phyloP scores from a whole-genome alignment of 2,329 filamentous ascomycete genomes.

The Zasmidium citrigriseum region DNA sequence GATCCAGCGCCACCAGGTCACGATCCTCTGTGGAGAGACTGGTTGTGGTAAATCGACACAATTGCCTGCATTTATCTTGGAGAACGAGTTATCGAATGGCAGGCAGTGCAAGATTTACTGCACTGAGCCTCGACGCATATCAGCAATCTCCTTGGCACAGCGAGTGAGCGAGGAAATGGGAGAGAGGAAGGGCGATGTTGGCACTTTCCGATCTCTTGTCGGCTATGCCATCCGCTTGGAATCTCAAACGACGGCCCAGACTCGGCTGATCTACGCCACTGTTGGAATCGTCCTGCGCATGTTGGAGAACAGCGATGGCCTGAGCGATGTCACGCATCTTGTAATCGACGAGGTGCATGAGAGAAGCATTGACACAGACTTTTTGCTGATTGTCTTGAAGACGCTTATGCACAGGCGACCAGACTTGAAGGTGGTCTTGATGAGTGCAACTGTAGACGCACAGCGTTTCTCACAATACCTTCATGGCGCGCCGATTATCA shows the following conservation, averaged over 20 bases:
- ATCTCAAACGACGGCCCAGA: conserved; percentile 78
- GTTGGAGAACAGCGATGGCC: conserved; percentile 84
- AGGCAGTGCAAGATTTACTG: conserved; percentile 89
- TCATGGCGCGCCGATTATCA: conserved; percentile 79
- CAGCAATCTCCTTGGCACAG: conserved; percentile 88
- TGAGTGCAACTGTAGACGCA: conserved; percentile 96
- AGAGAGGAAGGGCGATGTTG: conserved; percentile 78
- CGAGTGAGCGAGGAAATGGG: conserved; percentile 94
- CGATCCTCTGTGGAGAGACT: conserved; percentile 95
- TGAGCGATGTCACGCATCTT: conserved; percentile 87
- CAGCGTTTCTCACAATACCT: conserved; percentile 89
- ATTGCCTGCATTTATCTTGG: conserved; percentile 89
- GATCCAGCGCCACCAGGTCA: conserved; percentile 77
- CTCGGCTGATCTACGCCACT: conserved; percentile 84
- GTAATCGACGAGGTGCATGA: conserved; percentile 98
- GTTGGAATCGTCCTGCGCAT: conserved; percentile 95
- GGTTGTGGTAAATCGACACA: conserved; percentile 98
- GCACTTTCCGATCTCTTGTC: conserved; percentile 79
- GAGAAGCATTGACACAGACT: conserved; percentile 93
- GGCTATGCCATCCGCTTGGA: conserved; percentile 95
- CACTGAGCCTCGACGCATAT: conserved; percentile 92
- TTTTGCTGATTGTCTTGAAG: conserved; percentile 87
- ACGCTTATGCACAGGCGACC: conserved; percentile 74
- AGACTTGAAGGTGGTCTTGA: conserved; percentile 88
- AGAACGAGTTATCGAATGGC: conserved; percentile 80